Evolutionary conservation across 1,284 basidiomycete species (phyloP).

Genomic region (Wolfiporia cocos): DNA sequence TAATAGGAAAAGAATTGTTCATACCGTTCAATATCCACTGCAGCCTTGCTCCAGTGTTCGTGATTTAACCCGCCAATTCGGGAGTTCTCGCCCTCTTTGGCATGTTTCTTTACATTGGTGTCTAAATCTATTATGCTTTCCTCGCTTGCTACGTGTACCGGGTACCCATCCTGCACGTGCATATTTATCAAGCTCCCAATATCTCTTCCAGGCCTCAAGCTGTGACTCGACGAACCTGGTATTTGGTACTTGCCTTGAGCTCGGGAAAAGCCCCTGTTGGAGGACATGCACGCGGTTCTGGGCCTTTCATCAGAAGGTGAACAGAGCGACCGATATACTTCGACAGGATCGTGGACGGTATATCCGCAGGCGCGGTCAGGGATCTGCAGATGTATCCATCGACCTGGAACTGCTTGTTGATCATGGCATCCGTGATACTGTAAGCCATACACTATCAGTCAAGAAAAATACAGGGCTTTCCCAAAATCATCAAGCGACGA

Average conservation of each 20-base stretch:
- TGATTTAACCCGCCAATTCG: slow-evolving; percentile 41
- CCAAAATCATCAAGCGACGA: too few relatives aligned
- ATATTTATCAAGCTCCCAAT: too few relatives aligned
- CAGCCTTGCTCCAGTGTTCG: slow-evolving; percentile 47
- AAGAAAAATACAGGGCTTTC: too few relatives aligned
- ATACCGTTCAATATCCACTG: slow-evolving; percentile 58
- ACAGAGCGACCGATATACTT: slow-evolving; percentile 54
- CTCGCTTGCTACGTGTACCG: slow-evolving; percentile 57
- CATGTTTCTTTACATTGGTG: slow-evolving; percentile 37
- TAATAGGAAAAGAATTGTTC: slow-evolving; percentile 5
- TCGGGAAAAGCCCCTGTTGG: slow-evolving; percentile 50
- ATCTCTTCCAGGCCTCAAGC: too few relatives aligned
- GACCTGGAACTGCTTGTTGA: slow-evolving; percentile 42
- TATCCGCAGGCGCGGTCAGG: slow-evolving; percentile 21
- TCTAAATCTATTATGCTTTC: slow-evolving; percentile 50
- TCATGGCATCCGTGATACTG: slow-evolving; percentile 47
- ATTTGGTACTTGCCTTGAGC: slow-evolving; percentile 47
- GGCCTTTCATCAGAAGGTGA: slow-evolving; percentile 62
- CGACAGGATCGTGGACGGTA: slow-evolving; percentile 49
- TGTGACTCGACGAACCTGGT: slow-evolving; percentile 37
- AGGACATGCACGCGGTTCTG: slow-evolving; percentile 40
- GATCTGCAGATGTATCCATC: slow-evolving; percentile 62
- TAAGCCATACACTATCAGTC: too few relatives aligned
- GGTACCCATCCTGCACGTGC: slow-evolving; percentile 61
- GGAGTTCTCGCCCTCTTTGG: slow-evolving; percentile 11